Evolutionary conservation across 208 protist genomes (phyloP).

Genomic region (Strigomonas culicis): DNA sequence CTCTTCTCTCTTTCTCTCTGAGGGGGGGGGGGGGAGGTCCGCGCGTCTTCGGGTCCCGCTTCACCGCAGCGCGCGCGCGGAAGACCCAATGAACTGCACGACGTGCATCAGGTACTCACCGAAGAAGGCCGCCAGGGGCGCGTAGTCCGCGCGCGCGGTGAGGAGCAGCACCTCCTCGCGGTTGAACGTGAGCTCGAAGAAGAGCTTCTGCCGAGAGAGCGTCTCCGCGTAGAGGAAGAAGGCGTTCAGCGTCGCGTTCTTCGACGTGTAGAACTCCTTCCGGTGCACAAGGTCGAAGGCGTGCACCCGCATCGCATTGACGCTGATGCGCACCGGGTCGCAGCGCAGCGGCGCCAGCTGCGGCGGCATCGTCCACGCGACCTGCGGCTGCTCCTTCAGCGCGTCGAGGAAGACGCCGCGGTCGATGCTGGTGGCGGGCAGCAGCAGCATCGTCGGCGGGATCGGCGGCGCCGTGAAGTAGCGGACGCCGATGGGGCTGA

Average conservation of each 20-base stretch:
- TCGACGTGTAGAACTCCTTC: slow-evolving; percentile 16
- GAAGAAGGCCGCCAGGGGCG: slow-evolving; percentile 33
- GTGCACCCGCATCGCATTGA: slow-evolving; percentile 48
- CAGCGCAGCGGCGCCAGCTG: slow-evolving; percentile 18
- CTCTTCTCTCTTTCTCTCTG: too few species aligned
- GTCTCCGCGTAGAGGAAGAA: slow-evolving; percentile 56
- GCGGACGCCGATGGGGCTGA: slow-evolving; percentile 48
- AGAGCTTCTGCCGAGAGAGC: slow-evolving; percentile 26
- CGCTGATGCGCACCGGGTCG: slow-evolving; percentile 22
- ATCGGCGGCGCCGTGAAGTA: slow-evolving; percentile 57
- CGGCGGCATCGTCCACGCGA: slow-evolving; percentile 42
- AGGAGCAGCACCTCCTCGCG: slow-evolving; percentile 24
- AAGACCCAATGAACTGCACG: slow-evolving; percentile 8
- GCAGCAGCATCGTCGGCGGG: slow-evolving; percentile 41
- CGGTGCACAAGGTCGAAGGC: slow-evolving; percentile 50
- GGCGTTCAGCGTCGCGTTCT: slow-evolving; percentile 8
- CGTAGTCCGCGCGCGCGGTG: slow-evolving; percentile 35
- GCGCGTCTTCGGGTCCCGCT: too few species aligned
- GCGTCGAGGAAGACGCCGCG: slow-evolving; percentile 19
- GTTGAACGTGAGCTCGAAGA: slow-evolving; percentile 36
- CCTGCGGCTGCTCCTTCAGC: slow-evolving; percentile 21
- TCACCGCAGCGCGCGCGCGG: too few species aligned
- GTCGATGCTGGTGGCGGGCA: slow-evolving; percentile 42
- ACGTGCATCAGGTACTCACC: slow-evolving; percentile 36
- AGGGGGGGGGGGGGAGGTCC: too few species aligned